Percentiles rank a stretch among this genome's conserved stretches.
Evolutionary conservation across 106 monocot species (phyloP).

Genomic region (Dactylorhiza incarnata): DNA sequence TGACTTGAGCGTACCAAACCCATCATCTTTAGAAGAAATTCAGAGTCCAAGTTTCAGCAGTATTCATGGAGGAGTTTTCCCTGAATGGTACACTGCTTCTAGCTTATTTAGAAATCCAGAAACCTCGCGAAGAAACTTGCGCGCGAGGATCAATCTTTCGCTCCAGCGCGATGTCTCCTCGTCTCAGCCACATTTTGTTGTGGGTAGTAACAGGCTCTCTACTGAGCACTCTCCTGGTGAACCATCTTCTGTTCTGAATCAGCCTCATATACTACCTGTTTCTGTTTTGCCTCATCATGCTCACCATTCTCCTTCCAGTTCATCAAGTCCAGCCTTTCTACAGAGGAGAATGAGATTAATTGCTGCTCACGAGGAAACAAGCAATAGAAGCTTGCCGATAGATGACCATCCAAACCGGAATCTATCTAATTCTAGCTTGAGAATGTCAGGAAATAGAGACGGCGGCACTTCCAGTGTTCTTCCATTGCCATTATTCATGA

Average conservation of each 20-base stretch:
- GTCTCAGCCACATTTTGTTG: conserved; percentile 24
- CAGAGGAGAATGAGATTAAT: conserved; percentile 19
- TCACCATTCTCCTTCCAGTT: conserved; percentile 10
- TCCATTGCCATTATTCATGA: conserved; percentile 23
- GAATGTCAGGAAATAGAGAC: conserved; percentile 18
- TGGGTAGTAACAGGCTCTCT: conserved; percentile 23
- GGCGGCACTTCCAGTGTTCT: conserved; percentile 19
- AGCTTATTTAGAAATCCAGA: conserved; percentile 24
- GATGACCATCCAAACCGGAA: conserved; percentile 28
- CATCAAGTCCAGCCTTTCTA: not conserved
- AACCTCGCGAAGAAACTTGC: conserved; percentile 41
- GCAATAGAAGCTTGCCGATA: conserved; percentile 13
- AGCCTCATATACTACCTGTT: conserved; percentile 16
- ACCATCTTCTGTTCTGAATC: conserved; percentile 26
- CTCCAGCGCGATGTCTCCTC: conserved; percentile 20
- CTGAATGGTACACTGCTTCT: conserved; percentile 13
- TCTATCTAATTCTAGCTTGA: conserved; percentile 19
- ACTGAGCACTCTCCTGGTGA: conserved; percentile 25
- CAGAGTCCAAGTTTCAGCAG: conserved; percentile 19
- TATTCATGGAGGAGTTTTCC: conserved; percentile 6
- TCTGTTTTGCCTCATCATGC: conserved; percentile 19
- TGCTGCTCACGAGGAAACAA: conserved; percentile 14
- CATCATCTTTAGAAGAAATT: conserved; percentile 25
- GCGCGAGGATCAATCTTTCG: conserved; percentile 34
- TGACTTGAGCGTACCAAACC: conserved; percentile 20